Evolutionary conservation across 805 yeast species (phyloP), one percentile per base, ranked within the genome.

Genomic region (Wickerhamomyces kurtzmanii): DNA sequence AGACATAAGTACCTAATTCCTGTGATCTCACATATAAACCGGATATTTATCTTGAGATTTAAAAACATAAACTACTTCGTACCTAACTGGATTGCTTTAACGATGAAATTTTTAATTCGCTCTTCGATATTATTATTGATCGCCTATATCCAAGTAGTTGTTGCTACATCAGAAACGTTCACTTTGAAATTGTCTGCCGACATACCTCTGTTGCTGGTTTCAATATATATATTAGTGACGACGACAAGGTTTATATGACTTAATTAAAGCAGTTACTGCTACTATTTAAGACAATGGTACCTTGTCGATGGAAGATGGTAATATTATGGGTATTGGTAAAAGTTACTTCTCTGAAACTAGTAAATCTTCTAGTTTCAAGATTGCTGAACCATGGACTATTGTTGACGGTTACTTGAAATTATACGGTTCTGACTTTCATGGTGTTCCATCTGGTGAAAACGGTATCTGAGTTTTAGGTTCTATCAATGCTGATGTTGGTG

Each of bases 151-250:
- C n/a, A n/a, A n/a, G n/a, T n/a, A n/a, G n/a, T 17, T 5, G 29
- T 34, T 4, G 31, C 40, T 3, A 36, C 41, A 16, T 33, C 40
- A 9, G 29, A 12, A 14, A 22, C 16, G 10, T 28, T 35, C 25
- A 20, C 20, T 5, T 17, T 27, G 8, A 23, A 28, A 12, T 27
- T 38, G 17, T 34, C 32, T 12, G 39, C 43, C 33, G 34, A 8
- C 29, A 23, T 13, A 36, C 43, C 8, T 24, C 37, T 9, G 33
- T 50, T 4, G 41, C 34, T 6, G 48, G 38, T 23, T 43, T 52
- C 2, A 19, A 12, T 44, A 39, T 15, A 31, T 42, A 24, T 40
- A 40, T 12, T 27, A 45, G 16, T 33, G 24, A 19, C 8, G 34
- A 29, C 12, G 8, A 23, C 21, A 30, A 28, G 22, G 20, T 33